Percentiles rank a stretch among this genome's conserved stretches.
Conservation (phyloP, 1,284 basidiomycete species). For the Austroboletus novae-zelandiae region DNA sequence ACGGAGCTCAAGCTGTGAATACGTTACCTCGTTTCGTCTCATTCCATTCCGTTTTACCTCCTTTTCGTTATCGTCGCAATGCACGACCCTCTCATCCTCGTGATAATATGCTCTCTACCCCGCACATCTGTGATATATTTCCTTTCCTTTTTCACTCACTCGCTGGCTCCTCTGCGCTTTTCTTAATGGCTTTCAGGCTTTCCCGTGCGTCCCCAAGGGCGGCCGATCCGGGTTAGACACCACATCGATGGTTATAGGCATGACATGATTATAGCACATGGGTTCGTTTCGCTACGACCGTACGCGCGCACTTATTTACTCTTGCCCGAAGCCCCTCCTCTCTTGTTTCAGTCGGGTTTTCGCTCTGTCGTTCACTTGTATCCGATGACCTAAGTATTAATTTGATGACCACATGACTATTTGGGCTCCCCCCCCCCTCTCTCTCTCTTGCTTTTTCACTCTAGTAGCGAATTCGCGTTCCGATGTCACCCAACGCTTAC, state of each 20-base stretch:
- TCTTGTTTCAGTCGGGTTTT: not conserved
- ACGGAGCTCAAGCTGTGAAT: slow-evolving; percentile 86
- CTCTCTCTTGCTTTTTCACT: not conserved
- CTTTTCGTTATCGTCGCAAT: not conserved
- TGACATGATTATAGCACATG: not conserved
- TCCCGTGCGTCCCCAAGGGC: too few relatives aligned
- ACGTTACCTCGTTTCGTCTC: not conserved
- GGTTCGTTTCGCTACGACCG: slow-evolving; percentile 1
- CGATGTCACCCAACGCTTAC: too few relatives aligned
- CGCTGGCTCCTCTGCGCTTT: not conserved
- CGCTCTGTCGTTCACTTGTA: not conserved
- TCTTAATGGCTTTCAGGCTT: too few relatives aligned
- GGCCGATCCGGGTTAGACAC: too few relatives aligned
- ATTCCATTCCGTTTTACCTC: not conserved
- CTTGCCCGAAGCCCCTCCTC: not conserved
- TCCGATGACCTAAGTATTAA: slow-evolving; percentile 2
- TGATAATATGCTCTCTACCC: slow-evolving; percentile 23
- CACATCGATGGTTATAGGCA: too few relatives aligned
- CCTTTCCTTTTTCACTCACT: slow-evolving; percentile 3
- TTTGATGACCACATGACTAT: slow-evolving; percentile 4
- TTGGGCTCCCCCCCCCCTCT: not conserved
- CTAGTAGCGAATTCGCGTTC: too few relatives aligned
- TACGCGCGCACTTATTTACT: slow-evolving; percentile 7
- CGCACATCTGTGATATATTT: slow-evolving; percentile 18
- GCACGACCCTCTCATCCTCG: slow-evolving; percentile 12